A percentile compares a stretch with the other conserved stretches of the same genome.
phyloP scores from a whole-genome alignment of 441 rosid genomes.

The Brassica hybrid region DNA sequence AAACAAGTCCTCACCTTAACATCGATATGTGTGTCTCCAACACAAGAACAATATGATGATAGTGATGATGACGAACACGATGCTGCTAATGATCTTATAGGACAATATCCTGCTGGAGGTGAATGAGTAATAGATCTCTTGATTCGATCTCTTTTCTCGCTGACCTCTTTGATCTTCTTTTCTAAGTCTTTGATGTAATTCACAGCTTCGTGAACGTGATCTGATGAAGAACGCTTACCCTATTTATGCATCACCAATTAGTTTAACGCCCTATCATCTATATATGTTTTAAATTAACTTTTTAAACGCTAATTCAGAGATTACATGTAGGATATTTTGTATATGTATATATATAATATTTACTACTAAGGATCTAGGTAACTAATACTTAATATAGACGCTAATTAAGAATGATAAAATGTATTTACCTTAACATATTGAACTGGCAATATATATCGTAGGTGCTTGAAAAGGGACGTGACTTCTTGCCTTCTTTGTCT shows the following conservation, averaged over 20 bases:
- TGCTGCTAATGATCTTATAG: constrained; percentile 5
- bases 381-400: background rate
- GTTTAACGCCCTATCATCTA: background rate
- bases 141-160: constrained; percentile 51
- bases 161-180: constrained; percentile 46
- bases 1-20: constrained; percentile 39
- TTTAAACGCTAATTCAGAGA: background rate
- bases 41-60: constrained; percentile 32
- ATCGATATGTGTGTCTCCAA: constrained; percentile 27
- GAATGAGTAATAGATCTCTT: constrained; percentile 26
- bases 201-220: constrained; percentile 59
- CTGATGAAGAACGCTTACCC: constrained; percentile 69
- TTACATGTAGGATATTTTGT: background rate
- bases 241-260: constrained; percentile 20
- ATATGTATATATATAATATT: too few species aligned
- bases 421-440: constrained; percentile 55
- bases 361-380: background rate
- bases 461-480: constrained; percentile 50
- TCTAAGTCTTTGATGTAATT: constrained; percentile 18
- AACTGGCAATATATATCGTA: constrained; percentile 53
- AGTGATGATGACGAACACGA: constrained; percentile 2
- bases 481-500: constrained; percentile 64
- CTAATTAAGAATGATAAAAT: background rate
- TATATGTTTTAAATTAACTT: background rate
- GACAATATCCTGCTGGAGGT: background rate